These are phyloP conservation scores for Aspergillus ochraceoroseus DNA, from an alignment of 2,329 filamentous ascomycete species.

Conservation along the genomic window DNA sequence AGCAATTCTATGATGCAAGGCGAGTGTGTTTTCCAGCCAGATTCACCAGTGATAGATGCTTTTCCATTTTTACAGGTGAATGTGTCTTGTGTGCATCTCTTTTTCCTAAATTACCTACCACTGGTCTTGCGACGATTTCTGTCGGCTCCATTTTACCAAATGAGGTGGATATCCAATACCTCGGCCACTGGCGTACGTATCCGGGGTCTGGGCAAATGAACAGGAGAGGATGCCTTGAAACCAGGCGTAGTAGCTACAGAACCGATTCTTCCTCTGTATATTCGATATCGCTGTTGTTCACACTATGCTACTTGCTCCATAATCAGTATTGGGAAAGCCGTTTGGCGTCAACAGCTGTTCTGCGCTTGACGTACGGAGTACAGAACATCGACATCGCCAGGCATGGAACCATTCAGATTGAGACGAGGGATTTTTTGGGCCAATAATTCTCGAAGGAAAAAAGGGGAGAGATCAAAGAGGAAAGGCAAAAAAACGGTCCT, in stretches of 20 bases:
- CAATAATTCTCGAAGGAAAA: slow-evolving; percentile 15
- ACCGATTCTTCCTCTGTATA: no score
- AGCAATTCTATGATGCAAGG: slow-evolving; percentile 13
- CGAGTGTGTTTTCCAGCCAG: no score
- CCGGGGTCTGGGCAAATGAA: background rate
- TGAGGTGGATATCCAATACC: background rate
- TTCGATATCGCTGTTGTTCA: no score
- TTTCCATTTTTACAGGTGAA: no score
- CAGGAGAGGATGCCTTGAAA: slow-evolving; percentile 2
- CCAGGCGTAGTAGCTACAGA: no score
- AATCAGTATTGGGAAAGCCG: no score
- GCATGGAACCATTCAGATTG: slow-evolving; percentile 12
- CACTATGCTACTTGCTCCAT: no score
- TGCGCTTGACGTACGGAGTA: slow-evolving; percentile 7
- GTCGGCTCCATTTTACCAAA: slow-evolving; percentile 3
- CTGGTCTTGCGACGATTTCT: background rate
- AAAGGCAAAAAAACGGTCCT: slow-evolving; percentile 16
- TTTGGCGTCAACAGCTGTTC: no score
- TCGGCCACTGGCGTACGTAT: slow-evolving; percentile 2
- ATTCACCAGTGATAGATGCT: no score
- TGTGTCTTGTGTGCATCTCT: no score
- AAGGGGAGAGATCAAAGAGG: slow-evolving; percentile 3
- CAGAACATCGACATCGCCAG: slow-evolving; percentile 12
- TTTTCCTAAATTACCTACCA: background rate
- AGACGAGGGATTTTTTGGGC: slow-evolving; percentile 24